Conservation (phyloP, 108 stramenopile genomes). For the Aurantiochytrium sp. region DNA sequence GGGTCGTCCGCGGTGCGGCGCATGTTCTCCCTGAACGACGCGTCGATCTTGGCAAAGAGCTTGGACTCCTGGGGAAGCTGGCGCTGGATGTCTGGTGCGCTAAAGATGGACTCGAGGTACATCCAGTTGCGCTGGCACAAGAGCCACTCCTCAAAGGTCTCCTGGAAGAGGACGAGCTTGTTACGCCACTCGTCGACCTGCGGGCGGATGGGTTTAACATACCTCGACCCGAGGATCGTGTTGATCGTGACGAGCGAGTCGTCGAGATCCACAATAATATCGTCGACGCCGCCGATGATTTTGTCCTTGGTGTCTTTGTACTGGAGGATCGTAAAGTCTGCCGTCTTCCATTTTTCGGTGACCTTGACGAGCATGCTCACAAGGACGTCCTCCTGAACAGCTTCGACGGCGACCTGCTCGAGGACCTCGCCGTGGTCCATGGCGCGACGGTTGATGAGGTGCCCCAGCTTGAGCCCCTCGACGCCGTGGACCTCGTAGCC, state of each 20-base stretch:
- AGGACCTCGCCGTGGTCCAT: conserved; percentile 38
- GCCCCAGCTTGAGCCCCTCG: background rate
- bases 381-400: conserved; percentile 45
- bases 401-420: conserved; percentile 37
- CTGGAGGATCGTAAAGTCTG: conserved; percentile 33
- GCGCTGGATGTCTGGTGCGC: conserved; percentile 51
- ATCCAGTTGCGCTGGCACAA: conserved; percentile 54
- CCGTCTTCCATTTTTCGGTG: conserved; percentile 40
- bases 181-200: conserved; percentile 36
- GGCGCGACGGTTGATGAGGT: background rate
- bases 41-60: conserved; percentile 48
- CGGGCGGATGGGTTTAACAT: conserved; percentile 45
- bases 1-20: conserved; percentile 41
- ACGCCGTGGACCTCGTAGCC: conserved; percentile 15
- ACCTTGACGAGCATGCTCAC: conserved; percentile 32
- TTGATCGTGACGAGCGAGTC: conserved; percentile 50
- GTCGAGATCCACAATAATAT: conserved; percentile 45
- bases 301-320: conserved; percentile 43
- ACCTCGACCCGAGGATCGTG: conserved; percentile 46
- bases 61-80: conserved; percentile 48
- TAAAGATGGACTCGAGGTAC: conserved; percentile 53
- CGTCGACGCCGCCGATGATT: conserved; percentile 48
- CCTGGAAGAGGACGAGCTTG: conserved; percentile 43
- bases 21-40: conserved; percentile 45
- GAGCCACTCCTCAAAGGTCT: conserved; percentile 53